Percentiles rank a stretch among this genome's conserved stretches.
Conservation (phyloP, 2,329 filamentous ascomycete genomes). For the Fonsecaea nubica region DNA sequence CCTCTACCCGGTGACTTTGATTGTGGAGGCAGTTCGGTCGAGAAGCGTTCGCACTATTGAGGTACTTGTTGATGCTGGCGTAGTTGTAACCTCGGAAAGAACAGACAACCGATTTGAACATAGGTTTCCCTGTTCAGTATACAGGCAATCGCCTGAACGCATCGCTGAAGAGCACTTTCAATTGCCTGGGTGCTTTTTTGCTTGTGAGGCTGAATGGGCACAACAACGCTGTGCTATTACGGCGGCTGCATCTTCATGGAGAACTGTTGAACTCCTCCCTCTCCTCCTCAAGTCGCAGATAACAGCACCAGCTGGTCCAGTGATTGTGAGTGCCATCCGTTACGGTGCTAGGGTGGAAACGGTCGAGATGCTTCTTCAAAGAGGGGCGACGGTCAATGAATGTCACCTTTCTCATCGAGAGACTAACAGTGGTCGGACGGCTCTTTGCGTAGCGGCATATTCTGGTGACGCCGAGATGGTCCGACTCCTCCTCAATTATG, state of each 20-base stretch:
- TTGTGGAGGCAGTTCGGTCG: not conserved
- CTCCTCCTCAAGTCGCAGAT: not conserved
- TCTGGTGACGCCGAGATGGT: not conserved
- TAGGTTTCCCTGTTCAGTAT: not conserved
- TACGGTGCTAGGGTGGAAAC: conserved; percentile 3
- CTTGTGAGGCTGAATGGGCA: not conserved
- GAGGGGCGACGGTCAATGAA: conserved; percentile 4
- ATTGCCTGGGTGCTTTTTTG: not conserved
- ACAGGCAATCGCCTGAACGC: not conserved
- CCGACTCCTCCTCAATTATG: conserved; percentile 14
- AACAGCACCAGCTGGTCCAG: not conserved
- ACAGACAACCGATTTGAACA: too few relatives aligned
- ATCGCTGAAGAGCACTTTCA: not conserved
- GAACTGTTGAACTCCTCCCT: conserved; percentile 1
- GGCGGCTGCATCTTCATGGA: not conserved
- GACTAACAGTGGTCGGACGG: too few relatives aligned
- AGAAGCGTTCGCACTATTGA: not conserved
- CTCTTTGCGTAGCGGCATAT: not conserved
- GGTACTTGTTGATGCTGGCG: conserved; percentile 7
- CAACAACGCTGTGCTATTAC: not conserved
- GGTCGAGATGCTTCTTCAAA: not conserved
- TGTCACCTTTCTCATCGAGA: too few relatives aligned
- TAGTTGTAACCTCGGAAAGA: not conserved
- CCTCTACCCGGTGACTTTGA: not conserved
- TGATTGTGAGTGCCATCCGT: not conserved